phyloP scores from a whole-genome alignment of 2,329 filamentous ascomycete genomes.

The Penicillium sp. region DNA sequence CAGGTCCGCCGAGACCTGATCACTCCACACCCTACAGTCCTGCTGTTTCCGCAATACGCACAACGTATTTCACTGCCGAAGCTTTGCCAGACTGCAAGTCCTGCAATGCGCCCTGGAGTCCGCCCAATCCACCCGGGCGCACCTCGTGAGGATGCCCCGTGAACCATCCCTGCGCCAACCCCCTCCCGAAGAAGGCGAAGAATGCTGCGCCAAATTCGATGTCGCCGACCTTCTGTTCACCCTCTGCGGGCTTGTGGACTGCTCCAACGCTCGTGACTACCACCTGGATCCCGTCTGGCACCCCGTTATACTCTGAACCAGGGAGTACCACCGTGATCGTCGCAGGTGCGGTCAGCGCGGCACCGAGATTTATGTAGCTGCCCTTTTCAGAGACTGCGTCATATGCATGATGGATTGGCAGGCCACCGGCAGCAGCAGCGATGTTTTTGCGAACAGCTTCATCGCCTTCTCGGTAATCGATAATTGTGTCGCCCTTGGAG shows the following conservation, averaged over 20 bases:
- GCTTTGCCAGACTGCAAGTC: conserved; percentile 64
- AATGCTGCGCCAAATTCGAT: conserved; percentile 52
- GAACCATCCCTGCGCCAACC: conserved; percentile 55
- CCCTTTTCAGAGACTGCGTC: conserved; percentile 63
- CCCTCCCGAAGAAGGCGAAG: conserved; percentile 50
- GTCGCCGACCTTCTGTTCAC: conserved; percentile 30
- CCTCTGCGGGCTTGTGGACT: conserved; percentile 27
- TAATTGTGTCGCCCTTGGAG: conserved; percentile 59
- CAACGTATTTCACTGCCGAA: conserved; percentile 68
- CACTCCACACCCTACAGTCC: conserved; percentile 14
- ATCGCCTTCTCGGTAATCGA: conserved; percentile 65
- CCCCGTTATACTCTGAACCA: neutral
- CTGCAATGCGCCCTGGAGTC: conserved; percentile 57
- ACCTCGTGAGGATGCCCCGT: conserved; percentile 56
- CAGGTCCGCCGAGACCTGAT: no score
- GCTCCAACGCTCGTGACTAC: conserved; percentile 42
- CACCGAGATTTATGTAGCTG: conserved; percentile 50
- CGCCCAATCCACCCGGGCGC: conserved; percentile 57
- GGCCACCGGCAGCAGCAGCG: conserved; percentile 38
- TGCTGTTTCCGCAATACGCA: conserved; percentile 57
- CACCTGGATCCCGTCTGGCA: conserved; percentile 42
- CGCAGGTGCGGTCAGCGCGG: conserved; percentile 48
- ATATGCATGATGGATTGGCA: conserved; percentile 55
- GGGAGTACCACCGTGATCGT: conserved; percentile 50
- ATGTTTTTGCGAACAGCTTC: conserved; percentile 56